phyloP scores from a whole-genome alignment of 805 yeast genomes.

The Wickerhamiella azyma region DNA sequence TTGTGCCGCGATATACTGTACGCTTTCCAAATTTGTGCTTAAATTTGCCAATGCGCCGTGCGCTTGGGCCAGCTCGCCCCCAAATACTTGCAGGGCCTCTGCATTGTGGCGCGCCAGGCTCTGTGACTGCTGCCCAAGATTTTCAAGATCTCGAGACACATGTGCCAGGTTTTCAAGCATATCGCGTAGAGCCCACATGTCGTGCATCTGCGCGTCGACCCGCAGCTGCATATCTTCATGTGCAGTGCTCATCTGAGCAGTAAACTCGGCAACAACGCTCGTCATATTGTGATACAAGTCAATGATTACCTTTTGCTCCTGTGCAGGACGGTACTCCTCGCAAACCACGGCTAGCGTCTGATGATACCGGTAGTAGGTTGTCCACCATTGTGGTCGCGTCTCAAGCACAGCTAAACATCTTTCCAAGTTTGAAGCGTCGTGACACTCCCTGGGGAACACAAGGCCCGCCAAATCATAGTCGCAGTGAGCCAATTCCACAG shows the following conservation, averaged over 20 bases:
- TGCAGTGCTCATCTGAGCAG: background rate
- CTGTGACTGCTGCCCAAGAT: too few species aligned
- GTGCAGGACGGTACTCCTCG: slow-evolving; percentile 17
- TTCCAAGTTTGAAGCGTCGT: background rate
- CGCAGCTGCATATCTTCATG: background rate
- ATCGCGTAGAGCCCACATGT: too few species aligned
- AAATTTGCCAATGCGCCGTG: too few species aligned
- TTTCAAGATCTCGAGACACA: too few species aligned
- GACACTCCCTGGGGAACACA: slow-evolving; percentile 19
- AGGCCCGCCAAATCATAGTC: slow-evolving; percentile 23
- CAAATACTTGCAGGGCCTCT: too few species aligned
- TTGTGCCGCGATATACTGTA: too few species aligned
- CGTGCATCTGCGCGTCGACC: too few species aligned
- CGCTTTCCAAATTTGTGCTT: too few species aligned
- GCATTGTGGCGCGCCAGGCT: too few species aligned
- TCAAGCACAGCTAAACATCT: slow-evolving; percentile 21
- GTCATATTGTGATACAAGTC: slow-evolving; percentile 9
- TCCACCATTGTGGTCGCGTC: slow-evolving; percentile 46
- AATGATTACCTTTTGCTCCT: slow-evolving; percentile 12
- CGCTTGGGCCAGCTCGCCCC: too few species aligned
- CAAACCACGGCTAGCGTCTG: slow-evolving; percentile 42
- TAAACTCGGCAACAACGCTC: background rate
- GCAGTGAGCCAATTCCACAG: slow-evolving; percentile 21
- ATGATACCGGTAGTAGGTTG: slow-evolving; percentile 55
- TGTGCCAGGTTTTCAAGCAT: too few species aligned